phyloP scores from a whole-genome alignment of 352 stramenopile species.

The Plasmopara viticola region DNA sequence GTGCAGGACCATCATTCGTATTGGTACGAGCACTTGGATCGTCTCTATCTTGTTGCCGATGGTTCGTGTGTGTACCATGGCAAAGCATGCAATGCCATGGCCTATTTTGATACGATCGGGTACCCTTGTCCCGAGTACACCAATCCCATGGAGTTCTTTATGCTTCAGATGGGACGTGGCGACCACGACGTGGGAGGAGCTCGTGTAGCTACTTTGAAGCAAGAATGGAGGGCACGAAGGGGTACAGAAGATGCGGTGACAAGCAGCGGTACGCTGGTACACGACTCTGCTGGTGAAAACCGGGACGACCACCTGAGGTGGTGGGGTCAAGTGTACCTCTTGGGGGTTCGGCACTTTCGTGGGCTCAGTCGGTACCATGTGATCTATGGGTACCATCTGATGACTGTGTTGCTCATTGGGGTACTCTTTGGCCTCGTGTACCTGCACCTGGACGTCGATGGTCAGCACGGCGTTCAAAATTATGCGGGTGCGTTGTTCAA shows the following conservation, averaged over 20 bases:
- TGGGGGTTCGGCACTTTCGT: slow-evolving; percentile 29
- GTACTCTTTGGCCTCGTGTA: slow-evolving; percentile 40
- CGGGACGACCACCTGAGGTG: slow-evolving; percentile 28
- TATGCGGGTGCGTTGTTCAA: slow-evolving; percentile 50
- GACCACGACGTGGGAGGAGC: slow-evolving; percentile 20
- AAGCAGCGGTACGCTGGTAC: slow-evolving; percentile 12
- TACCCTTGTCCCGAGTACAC: slow-evolving; percentile 47
- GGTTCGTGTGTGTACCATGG: slow-evolving; percentile 49
- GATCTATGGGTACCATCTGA: slow-evolving; percentile 34
- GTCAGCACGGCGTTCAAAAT: slow-evolving; percentile 48
- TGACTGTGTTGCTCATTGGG: slow-evolving; percentile 40
- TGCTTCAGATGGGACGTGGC: slow-evolving; percentile 43
- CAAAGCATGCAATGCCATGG: slow-evolving; percentile 37
- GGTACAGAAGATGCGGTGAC: too few relatives aligned
- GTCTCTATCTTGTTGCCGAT: slow-evolving; percentile 48
- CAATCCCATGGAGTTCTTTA: slow-evolving; percentile 62
- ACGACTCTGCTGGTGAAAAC: slow-evolving; percentile 3
- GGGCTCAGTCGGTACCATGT: slow-evolving; percentile 40
- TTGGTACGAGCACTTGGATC: slow-evolving; percentile 51
- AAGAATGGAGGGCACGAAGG: slow-evolving; percentile 13
- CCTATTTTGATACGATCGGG: slow-evolving; percentile 46
- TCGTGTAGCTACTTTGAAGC: slow-evolving; percentile 28
- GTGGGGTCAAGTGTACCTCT: slow-evolving; percentile 25
- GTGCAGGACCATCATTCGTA: slow-evolving; percentile 85
- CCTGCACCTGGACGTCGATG: slow-evolving; percentile 34